phyloP scores from a whole-genome alignment of 129 eudicot species.

The Saposhnikovia divaricata region DNA sequence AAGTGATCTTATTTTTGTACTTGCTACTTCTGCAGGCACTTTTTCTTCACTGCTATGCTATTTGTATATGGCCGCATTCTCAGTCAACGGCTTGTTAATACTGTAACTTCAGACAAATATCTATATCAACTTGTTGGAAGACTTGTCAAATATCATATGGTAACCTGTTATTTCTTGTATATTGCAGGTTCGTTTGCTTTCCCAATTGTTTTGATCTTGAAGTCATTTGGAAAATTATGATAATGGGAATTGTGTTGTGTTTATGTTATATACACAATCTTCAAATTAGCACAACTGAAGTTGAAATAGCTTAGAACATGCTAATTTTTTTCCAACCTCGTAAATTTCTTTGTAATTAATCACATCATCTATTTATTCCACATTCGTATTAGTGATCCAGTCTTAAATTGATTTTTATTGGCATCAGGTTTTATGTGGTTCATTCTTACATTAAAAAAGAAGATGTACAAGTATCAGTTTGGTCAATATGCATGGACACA shows the following conservation, averaged over 20 bases:
- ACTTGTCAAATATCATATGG: conserved; percentile 94
- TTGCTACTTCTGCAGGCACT: conserved; percentile 58
- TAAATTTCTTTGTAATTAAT: neutral
- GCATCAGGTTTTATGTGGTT: conserved; percentile 90
- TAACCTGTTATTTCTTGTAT: conserved; percentile 88
- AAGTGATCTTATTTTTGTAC: neutral
- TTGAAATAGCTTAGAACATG: neutral
- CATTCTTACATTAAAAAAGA: conserved; percentile 86
- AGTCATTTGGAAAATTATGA: neutral
- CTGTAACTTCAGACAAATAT: conserved; percentile 77
- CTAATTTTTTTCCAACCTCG: neutral
- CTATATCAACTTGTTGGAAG: conserved; percentile 68
- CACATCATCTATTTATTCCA: neutral
- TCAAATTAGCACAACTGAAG: neutral
- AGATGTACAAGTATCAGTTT: conserved; percentile 99
- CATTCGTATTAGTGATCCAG: neutral
- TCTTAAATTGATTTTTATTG: neutral
- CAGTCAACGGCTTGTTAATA: conserved; percentile 88
- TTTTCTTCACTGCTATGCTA: conserved; percentile 97
- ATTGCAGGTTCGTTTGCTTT: conserved; percentile 66
- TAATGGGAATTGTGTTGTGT: neutral
- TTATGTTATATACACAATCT: neutral
- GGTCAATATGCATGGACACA: conserved; percentile 99
- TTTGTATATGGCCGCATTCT: conserved; percentile 97
- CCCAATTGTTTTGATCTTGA: neutral